Base-by-base conservation (phyloP, 805 yeast species). In the Candida anglica region DNA sequence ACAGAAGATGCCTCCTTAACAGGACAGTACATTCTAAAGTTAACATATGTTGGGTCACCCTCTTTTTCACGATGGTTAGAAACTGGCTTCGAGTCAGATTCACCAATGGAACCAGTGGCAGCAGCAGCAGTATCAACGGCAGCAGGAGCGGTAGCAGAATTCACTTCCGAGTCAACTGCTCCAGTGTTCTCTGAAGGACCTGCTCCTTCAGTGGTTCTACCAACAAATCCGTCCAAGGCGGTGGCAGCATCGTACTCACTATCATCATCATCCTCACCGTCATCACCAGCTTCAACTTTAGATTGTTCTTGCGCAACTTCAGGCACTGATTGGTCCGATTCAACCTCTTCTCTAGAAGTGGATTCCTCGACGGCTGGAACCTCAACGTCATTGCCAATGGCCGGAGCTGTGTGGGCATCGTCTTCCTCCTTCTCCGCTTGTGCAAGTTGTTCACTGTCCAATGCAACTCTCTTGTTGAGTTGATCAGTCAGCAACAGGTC, bases 1-100 rank as follows among this genome's bases (percentile, higher is more conserved):
- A 85, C 68, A 15, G 73, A 56, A 3, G 85, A 78, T 1, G 94
- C 89, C 49, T 86, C 89, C 44, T 77, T 81, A 11, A 81, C 84
- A 3, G 77, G 72, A 44, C 89, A 81, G 32, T 81, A 67, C 86
- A 85, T 81, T 41, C 95, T 68, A 55, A 85, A 66, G 44, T 76
- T 78, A 3, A 81, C 77, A 42, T 74, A 75, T 0, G 82, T 76
- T 5, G 82, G 77, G 40, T 77, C 83, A 28, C 66, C 68, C 25
- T 66, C 66, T 31, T 50, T 52, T 22, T 70, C 71, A 34, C 64
- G 52, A 34, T 63, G 69, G 38, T 56, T 54, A 14, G 68, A 60
- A 8, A 59, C 61, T 2, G 71, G 70, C 34, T 59, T 57, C 9
- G 59, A 44, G 2, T 22, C 31, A 27, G 8, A 17, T 5, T 20